Evolutionary conservation across 441 rosid species (phyloP).

Genomic region (Biscutella laevigata): DNA sequence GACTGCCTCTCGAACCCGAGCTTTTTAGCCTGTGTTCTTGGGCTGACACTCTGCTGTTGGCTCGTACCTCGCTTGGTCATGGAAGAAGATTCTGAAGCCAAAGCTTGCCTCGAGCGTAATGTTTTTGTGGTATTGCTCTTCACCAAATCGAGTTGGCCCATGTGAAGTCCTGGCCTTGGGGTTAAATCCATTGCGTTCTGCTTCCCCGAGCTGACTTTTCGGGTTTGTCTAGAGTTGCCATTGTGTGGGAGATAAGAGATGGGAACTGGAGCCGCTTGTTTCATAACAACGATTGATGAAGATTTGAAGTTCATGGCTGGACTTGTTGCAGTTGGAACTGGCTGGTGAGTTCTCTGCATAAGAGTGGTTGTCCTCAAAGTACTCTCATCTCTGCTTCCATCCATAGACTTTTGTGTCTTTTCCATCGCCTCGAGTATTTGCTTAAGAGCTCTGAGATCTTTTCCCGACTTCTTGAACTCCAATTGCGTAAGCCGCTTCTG

Average conservation of each 20-base stretch:
- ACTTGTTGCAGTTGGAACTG: conserved; percentile 27
- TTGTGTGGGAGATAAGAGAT: conserved; percentile 25
- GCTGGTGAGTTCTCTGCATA: conserved; percentile 22
- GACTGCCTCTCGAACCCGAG: conserved; percentile 42
- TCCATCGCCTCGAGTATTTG: conserved; percentile 89
- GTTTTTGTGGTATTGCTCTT: conserved; percentile 30
- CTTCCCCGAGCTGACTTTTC: conserved; percentile 33
- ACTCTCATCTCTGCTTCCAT: conserved; percentile 31
- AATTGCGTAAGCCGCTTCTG: conserved; percentile 72
- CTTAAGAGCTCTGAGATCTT: conserved; percentile 89
- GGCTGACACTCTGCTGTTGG: conserved; percentile 38
- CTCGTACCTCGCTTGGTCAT: conserved; percentile 27
- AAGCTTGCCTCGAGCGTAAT: conserved; percentile 28
- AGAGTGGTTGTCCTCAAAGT: conserved; percentile 21
- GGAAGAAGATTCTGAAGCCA: conserved; percentile 27
- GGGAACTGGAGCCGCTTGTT: conserved; percentile 34
- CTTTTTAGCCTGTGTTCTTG: conserved; percentile 46
- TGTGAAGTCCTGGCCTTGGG: conserved; percentile 33
- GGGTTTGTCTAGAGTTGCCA: conserved; percentile 25
- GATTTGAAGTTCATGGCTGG: conserved; percentile 42
- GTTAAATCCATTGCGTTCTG: conserved; percentile 36
- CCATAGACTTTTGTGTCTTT: conserved; percentile 42
- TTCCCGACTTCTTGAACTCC: conserved; percentile 69
- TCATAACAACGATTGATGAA: conserved; percentile 42
- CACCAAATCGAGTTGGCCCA: conserved; percentile 28